These are phyloP conservation scores for Lepidium aucheri DNA, from an alignment of 345 rosid species.

Conservation along the genomic window DNA sequence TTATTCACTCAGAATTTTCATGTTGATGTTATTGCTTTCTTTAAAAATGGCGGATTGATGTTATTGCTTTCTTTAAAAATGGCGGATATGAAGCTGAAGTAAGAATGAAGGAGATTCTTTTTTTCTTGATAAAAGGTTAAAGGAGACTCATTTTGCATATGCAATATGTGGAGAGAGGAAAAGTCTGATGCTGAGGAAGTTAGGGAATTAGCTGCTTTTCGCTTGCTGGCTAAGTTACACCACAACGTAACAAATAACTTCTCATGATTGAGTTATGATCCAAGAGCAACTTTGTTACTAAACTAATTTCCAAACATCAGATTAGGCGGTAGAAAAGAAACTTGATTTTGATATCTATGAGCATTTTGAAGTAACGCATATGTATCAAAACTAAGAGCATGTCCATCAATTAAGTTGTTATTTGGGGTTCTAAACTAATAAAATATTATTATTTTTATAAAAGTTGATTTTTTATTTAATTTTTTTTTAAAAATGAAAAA, in stretches of 20 bases:
- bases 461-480: too few species aligned
- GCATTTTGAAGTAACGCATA: not conserved
- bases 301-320: not conserved
- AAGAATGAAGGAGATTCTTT: too few species aligned
- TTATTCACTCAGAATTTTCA: not conserved
- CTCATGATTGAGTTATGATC: not conserved
- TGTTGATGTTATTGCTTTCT: not conserved
- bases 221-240: constrained; percentile 31
- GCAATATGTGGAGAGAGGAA: constrained; percentile 29
- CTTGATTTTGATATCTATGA: not conserved
- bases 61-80: too few species aligned
- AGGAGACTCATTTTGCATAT: constrained; percentile 26
- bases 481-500: too few species aligned
- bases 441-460: too few species aligned
- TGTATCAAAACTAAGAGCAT: not conserved
- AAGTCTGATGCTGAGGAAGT: constrained; percentile 35
- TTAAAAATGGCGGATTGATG: too few species aligned
- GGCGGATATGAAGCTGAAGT: constrained; percentile 54
- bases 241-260: too few species aligned
- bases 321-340: not conserved
- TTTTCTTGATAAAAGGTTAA: too few species aligned
- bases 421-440: too few species aligned
- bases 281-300: not conserved
- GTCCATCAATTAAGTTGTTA: too few species aligned
- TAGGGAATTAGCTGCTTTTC: constrained; percentile 54